These are phyloP conservation scores for Xanthoconium purpureum DNA, from an alignment of 768 basidiomycete species.

Conservation along the genomic window DNA sequence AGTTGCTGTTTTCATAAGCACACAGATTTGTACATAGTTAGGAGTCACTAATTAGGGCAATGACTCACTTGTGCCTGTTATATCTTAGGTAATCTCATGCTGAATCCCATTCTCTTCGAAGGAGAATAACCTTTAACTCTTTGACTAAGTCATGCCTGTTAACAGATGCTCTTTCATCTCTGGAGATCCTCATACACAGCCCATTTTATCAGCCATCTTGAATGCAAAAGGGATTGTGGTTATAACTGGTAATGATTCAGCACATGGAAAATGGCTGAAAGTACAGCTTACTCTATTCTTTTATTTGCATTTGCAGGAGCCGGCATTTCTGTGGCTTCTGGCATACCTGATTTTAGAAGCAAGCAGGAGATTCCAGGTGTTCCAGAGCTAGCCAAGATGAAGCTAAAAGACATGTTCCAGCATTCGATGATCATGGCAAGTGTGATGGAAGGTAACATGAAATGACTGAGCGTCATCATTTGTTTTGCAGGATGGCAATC, in stretches of 20 bases:
- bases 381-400: background rate
- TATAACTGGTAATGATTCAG: constrained; percentile 8
- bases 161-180: background rate
- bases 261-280: no score
- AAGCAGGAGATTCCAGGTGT: background rate
- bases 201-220: background rate
- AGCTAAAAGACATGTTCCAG: constrained; percentile 13
- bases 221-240: constrained; percentile 9
- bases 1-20: no score
- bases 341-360: constrained; percentile 13
- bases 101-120: no score
- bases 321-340: constrained; percentile 10
- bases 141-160: no score
- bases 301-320: background rate
- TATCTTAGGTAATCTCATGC: no score
- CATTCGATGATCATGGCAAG: constrained; percentile 3
- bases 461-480: no score
- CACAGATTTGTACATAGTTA: no score
- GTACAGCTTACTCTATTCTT: no score
- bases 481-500: background rate
- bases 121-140: no score
- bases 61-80: no score
- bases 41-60: no score
- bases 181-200: background rate
- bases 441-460: no score